Conservation (phyloP, 805 yeast species). For the Cyberlindnera euphorbiiphila region DNA sequence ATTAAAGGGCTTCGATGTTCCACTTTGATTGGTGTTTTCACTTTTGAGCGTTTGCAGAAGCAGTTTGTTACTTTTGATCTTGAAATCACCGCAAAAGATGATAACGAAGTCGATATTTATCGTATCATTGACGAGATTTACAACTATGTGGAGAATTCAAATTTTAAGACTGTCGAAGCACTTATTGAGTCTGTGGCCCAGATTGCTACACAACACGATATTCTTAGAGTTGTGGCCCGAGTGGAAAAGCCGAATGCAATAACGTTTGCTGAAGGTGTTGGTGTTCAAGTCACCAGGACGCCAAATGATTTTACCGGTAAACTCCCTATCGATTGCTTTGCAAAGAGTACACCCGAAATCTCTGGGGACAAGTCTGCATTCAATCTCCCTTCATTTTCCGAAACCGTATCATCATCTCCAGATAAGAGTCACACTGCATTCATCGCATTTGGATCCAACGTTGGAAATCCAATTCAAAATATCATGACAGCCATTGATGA, state of each 20-base stretch:
- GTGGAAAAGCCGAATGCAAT: constrained; percentile 90
- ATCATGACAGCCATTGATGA: constrained; percentile 52
- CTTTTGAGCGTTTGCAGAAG: constrained; percentile 77
- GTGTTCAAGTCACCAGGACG: constrained; percentile 64
- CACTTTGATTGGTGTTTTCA: constrained; percentile 90
- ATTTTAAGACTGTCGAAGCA: constrained; percentile 92
- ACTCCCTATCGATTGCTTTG: constrained; percentile 13
- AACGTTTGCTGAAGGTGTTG: constrained; percentile 83
- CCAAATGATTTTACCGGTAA: constrained; percentile 36
- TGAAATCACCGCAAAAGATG: constrained; percentile 39
- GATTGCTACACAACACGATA: constrained; percentile 38
- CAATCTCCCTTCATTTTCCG: constrained; percentile 29
- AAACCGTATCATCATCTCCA: constrained; percentile 29
- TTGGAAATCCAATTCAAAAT: constrained; percentile 66
- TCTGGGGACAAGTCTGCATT: constrained; percentile 3
- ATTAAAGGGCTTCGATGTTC: constrained; percentile 54
- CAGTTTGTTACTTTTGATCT: constrained; percentile 69
- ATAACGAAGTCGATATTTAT: constrained; percentile 25
- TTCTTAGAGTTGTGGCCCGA: constrained; percentile 45
- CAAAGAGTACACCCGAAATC: background rate
- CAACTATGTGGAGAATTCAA: constrained; percentile 66
- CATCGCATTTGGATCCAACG: constrained; percentile 87
- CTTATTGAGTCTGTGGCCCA: constrained; percentile 71
- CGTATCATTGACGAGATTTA: constrained; percentile 48
- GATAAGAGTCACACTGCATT: constrained; percentile 47